phyloP scores from a whole-genome alignment of 148 eudicot species.

The Persicaria tinctoria region DNA sequence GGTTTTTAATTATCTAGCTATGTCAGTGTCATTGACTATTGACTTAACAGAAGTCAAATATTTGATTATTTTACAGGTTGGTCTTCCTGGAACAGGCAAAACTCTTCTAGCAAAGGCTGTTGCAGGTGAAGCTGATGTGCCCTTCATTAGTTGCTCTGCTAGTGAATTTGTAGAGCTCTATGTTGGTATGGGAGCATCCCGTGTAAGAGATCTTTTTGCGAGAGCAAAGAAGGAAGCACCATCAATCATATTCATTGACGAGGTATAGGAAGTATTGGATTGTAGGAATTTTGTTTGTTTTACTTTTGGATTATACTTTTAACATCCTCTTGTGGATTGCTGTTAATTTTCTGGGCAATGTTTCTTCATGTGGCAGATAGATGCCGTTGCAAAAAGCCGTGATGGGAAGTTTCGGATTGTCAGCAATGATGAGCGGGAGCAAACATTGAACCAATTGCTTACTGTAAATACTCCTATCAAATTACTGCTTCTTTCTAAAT shows the following conservation, averaged over 20 bases:
- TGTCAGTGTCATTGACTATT: background rate
- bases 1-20: background rate
- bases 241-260: conserved; percentile 89
- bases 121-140: conserved; percentile 98
- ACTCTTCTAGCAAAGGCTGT: conserved; percentile 97
- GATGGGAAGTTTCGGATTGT: conserved; percentile 85
- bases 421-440: conserved; percentile 97
- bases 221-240: conserved; percentile 98
- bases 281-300: background rate
- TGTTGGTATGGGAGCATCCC: conserved; percentile 98
- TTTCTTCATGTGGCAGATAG: conserved; percentile 51
- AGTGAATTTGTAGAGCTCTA: conserved; percentile 97
- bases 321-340: background rate
- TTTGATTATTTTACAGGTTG: conserved; percentile 64
- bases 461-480: conserved; percentile 39
- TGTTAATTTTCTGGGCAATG: background rate
- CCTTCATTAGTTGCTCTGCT: conserved; percentile 95
- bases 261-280: conserved; percentile 34
- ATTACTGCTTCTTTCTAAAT: conserved; percentile 4
- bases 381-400: conserved; percentile 97
- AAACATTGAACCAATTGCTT: conserved; percentile 86
- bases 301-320: background rate
- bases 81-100: conserved; percentile 99
- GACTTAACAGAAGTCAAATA: conserved; percentile 9
- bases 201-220: conserved; percentile 95